These are phyloP conservation scores for Helicocarpus griseus DNA, from an alignment of 2,329 filamentous ascomycete species.

Conservation along the genomic window DNA sequence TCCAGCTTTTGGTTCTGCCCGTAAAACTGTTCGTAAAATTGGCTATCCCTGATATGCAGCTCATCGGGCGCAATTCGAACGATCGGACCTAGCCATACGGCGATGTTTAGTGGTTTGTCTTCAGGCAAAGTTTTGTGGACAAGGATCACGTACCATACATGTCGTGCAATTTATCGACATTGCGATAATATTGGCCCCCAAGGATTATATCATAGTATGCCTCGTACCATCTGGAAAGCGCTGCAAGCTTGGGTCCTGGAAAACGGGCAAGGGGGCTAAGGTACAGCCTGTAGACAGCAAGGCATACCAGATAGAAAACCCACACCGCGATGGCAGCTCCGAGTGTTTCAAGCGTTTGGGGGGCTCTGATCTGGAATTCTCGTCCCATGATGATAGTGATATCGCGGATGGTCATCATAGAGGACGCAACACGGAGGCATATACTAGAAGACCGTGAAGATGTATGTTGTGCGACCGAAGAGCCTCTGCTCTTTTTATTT, in stretches of 20 bases:
- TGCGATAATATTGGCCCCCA: conserved; percentile 13
- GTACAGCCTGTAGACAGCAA: conserved; percentile 14
- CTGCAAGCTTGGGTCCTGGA: conserved; percentile 16
- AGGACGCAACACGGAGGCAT: no score
- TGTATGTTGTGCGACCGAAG: no score
- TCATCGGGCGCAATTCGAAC: conserved; percentile 15
- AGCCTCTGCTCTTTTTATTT: no score
- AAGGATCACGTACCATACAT: conserved; percentile 14
- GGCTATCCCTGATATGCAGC: conserved; percentile 14
- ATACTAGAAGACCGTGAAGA: no score
- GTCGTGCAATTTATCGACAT: conserved; percentile 15
- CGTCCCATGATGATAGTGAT: no score
- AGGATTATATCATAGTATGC: conserved; percentile 17
- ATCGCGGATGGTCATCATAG: no score
- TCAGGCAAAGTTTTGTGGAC: background rate
- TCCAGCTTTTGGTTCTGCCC: conserved; percentile 10
- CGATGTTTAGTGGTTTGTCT: background rate
- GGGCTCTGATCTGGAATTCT: background rate
- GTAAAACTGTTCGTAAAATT: conserved; percentile 16
- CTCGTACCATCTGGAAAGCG: conserved; percentile 16
- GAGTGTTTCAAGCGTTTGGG: background rate
- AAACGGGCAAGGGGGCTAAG: conserved; percentile 14
- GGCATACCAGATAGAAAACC: conserved; percentile 6
- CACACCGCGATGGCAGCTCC: background rate
- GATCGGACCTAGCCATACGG: conserved; percentile 14